Evolutionary conservation across 1,284 basidiomycete genomes (phyloP), one percentile per base, ranked within the genome.

Genomic region (Athelia sp.): DNA sequence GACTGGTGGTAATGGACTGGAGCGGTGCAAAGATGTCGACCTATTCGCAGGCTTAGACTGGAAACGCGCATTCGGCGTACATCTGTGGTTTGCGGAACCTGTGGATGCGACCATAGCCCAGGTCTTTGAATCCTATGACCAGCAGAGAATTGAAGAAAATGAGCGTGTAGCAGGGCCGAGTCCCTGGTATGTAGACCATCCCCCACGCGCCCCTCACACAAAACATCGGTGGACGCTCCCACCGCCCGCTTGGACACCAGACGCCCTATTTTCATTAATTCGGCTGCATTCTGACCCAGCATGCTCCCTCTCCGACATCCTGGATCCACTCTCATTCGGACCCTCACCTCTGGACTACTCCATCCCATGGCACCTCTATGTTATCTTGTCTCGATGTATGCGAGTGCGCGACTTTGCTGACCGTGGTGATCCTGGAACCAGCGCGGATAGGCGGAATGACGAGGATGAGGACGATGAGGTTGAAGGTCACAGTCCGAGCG

Each of bases 321-420:
- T 76, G 56, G 79, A 71, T 53, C 87, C 94, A 0, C 72, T 84
- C 26, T 89, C 88, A 32, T 93, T 90, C 60, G 81, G 85, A 1
- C 69, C 87, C 0, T 88, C 84, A 11, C 87, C 88, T 0, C 67
- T 83, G 18, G 94, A 97, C 65, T 87, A 84, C 62, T 82, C 91
- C 11, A 71, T 98, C 49, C 79, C 90, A 8, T 99, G 96, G 96
- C 94, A 98, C 67, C 65, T 98, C 24, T 98, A 96, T 64, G 81
- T 94, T 51, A 72, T 98, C 29, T 74, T 99, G 22, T 88, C 93
- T 3, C 81, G 87, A 21, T 89, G 89, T 47, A 79, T 98, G 65
- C 76, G 84, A 36, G 70, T 87, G 45, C 80, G 94, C 22, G 94
- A 98, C 64, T 90, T 97, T 55, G 79, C 81, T 31, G 95, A 98